These are phyloP conservation scores for Diaporthe ilicicola DNA, from an alignment of 2,329 filamentous ascomycete species.

Conservation along the genomic window DNA sequence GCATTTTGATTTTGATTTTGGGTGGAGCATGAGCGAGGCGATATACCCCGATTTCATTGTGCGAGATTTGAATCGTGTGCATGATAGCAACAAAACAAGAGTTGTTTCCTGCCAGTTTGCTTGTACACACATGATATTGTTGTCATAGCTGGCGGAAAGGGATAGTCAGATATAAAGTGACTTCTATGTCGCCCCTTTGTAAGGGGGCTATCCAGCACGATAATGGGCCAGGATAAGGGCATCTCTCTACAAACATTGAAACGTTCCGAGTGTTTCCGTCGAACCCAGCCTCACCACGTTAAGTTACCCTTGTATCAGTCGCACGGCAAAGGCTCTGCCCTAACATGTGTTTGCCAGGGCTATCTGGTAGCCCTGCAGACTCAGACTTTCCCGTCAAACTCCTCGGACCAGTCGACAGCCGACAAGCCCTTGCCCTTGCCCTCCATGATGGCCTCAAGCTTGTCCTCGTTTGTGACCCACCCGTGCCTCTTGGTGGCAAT, in stretches of 20 bases:
- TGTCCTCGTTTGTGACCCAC: conserved; percentile 62
- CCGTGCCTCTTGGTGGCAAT: conserved; percentile 48
- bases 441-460: conserved; percentile 62
- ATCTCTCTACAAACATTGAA: background rate
- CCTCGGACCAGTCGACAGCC: conserved; percentile 54
- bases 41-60: conserved; percentile 22
- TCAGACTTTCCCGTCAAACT: background rate
- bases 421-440: conserved; percentile 48
- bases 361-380: background rate
- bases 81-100: background rate
- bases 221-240: too few species aligned
- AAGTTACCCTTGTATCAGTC: background rate
- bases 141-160: too few species aligned
- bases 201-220: background rate
- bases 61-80: background rate
- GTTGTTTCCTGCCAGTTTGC: background rate
- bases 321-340: background rate
- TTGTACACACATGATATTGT: background rate
- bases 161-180: background rate
- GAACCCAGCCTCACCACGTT: too few species aligned
- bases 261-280: too few species aligned
- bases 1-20: conserved; percentile 7
- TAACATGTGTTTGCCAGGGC: background rate
- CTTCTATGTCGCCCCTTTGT: background rate
- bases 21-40: conserved; percentile 4